Conservation (phyloP, 2,329 filamentous ascomycete species). For the Neonectria sp. region DNA sequence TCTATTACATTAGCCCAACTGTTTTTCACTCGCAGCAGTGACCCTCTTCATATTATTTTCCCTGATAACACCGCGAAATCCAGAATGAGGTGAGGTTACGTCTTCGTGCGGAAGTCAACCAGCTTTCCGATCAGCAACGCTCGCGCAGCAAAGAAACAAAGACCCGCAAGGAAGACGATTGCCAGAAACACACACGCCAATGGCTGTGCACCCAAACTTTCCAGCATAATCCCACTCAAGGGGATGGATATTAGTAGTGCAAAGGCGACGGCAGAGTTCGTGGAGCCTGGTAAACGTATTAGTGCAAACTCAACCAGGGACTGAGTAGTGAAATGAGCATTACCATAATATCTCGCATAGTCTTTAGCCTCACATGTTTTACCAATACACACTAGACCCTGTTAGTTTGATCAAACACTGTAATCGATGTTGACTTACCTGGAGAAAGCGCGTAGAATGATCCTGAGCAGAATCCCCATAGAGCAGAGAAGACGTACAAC, state of each 20-base stretch:
- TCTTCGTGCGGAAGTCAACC: constrained; percentile 11
- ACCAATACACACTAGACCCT: constrained; percentile 55
- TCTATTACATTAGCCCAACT: too few species aligned
- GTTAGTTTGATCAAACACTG: not conserved
- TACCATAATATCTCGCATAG: constrained; percentile 58
- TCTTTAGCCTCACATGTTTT: constrained; percentile 60
- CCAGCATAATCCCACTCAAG: constrained; percentile 59
- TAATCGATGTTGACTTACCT: constrained; percentile 21
- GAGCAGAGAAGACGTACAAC: constrained; percentile 58
- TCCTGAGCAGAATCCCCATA: constrained; percentile 64
- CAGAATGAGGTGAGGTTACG: constrained; percentile 5
- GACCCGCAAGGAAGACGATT: constrained; percentile 52
- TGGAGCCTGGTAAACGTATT: constrained; percentile 56
- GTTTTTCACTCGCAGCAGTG: not conserved
- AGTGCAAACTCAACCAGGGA: not conserved
- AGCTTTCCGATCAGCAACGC: constrained; percentile 30
- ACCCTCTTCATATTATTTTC: not conserved
- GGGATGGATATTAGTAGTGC: constrained; percentile 60
- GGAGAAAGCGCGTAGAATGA: constrained; percentile 58
- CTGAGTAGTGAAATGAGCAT: not conserved
- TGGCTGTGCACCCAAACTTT: constrained; percentile 57
- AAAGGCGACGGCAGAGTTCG: constrained; percentile 60
- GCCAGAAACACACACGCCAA: constrained; percentile 62
- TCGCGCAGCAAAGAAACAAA: constrained; percentile 43
- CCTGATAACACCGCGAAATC: not conserved